A percentile compares a stretch with the other conserved stretches of the same genome.
phyloP scores from a whole-genome alignment of 768 basidiomycete genomes.

The Lepiota venenata region DNA sequence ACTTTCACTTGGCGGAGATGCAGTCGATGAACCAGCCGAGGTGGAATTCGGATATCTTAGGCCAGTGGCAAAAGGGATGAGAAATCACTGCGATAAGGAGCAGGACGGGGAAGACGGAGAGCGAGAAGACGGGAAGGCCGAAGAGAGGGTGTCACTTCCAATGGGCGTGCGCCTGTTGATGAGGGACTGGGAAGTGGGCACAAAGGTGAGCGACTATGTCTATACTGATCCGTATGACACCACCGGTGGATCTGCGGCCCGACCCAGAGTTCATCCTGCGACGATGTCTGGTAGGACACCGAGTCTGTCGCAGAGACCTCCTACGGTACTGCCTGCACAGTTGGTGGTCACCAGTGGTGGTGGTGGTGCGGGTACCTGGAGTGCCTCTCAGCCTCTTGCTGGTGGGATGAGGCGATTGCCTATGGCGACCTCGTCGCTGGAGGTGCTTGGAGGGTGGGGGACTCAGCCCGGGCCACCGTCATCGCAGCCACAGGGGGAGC shows the following conservation, averaged over 20 bases:
- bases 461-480: not conserved
- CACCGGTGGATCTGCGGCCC: slow-evolving; percentile 13
- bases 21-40: slow-evolving; percentile 45
- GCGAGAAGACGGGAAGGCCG: slow-evolving; percentile 6
- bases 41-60: slow-evolving; percentile 61
- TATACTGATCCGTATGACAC: slow-evolving; percentile 56
- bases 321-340: slow-evolving; percentile 6
- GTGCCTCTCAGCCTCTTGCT: not conserved
- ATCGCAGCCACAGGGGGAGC: slow-evolving; percentile 9
- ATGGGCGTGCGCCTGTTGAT: slow-evolving; percentile 61
- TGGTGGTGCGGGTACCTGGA: not conserved
- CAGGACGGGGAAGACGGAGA: slow-evolving; percentile 20
- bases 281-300: not conserved
- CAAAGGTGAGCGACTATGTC: slow-evolving; percentile 44
- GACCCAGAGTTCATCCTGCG: not conserved
- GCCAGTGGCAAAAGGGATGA: slow-evolving; percentile 36
- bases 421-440: slow-evolving; percentile 9
- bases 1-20: slow-evolving; percentile 40
- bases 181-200: slow-evolving; percentile 63
- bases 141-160: slow-evolving; percentile 26
- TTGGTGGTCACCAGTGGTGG: not conserved
- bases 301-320: slow-evolving; percentile 1
- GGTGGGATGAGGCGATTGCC: not conserved
- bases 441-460: not conserved
- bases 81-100: slow-evolving; percentile 22